Evolutionary conservation across 1,284 basidiomycete genomes (phyloP), one percentile per base, ranked within the genome.

Genomic region (Sanguinoderma infundibulare): DNA sequence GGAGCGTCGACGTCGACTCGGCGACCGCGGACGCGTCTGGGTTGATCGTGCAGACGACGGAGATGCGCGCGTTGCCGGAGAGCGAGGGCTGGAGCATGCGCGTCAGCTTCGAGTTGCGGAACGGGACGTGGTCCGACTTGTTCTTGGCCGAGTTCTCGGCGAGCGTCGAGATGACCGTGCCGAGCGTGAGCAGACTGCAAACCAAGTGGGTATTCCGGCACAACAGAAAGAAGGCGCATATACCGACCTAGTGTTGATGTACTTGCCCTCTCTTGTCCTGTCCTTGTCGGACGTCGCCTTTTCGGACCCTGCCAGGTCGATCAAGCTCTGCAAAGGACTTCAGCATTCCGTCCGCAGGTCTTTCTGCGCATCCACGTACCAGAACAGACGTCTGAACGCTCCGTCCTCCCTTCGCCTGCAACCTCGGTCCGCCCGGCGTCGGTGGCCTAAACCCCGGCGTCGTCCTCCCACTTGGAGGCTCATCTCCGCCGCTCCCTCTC

Each of bases 291-390:
- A 93, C 2, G 96, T 97, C 2, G 96, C 95, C 74, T 92, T 95
- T 74, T 99, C 97, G 1, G 94, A 97, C 0, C 97, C 97, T 49
- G 97, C 97, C n/a, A 99, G 81, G 81, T 99, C 96, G 64, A 98
- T 96, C 49, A 98, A 82, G 74, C 87, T 92, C 84, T 94, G 70
- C 59, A 72, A 10, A 36, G 7, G 1, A 32, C 12, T 5, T 28
- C 2, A 15, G 5, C 6, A 24, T n/a, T n/a, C n/a, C n/a, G n/a
- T n/a, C n/a, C n/a, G n/a, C n/a, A n/a, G n/a, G n/a, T n/a, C n/a
- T n/a, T n/a, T n/a, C n/a, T n/a, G n/a, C n/a, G n/a, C n/a, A n/a
- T n/a, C n/a, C n/a, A n/a, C 86, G 59, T 54, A 92, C 91, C 77
- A 96, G 75, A 5, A 94, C 91, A 24, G 90, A 92, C 49, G 91